phyloP scores from a whole-genome alignment of 2,329 filamentous ascomycete species.

The Rosellinia necatrix region DNA sequence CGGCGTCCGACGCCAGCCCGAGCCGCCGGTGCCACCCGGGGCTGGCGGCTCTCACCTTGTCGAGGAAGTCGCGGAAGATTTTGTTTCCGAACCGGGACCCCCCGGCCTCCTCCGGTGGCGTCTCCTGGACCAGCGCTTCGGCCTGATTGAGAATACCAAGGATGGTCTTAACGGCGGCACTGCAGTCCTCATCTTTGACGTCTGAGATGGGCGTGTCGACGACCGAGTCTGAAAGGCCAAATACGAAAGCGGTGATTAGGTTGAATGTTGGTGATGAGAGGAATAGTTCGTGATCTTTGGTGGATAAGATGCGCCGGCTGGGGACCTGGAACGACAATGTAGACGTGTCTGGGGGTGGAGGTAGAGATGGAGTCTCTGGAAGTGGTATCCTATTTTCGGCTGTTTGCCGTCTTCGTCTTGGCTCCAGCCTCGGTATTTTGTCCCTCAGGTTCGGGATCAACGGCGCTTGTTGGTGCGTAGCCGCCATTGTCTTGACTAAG shows the following conservation, averaged over 20 bases:
- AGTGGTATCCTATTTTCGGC: conserved; percentile 64
- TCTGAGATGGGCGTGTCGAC: conserved; percentile 70
- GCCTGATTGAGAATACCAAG: conserved; percentile 72
- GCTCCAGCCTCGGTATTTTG: conserved; percentile 69
- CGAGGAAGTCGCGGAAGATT: conserved; percentile 81
- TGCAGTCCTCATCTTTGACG: conserved; percentile 59
- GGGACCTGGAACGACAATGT: conserved; percentile 68
- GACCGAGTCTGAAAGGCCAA: conserved; percentile 82
- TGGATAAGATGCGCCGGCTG: conserved; percentile 78
- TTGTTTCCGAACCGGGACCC: conserved; percentile 96
- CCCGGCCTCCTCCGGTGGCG: conserved; percentile 82
- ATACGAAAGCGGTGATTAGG: conserved; percentile 83
- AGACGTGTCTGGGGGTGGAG: conserved; percentile 66
- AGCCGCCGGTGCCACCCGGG: conserved; percentile 67
- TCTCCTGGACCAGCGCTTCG: conserved; percentile 66
- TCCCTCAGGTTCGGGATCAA: conserved; percentile 56
- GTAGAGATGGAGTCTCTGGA: conserved; percentile 76
- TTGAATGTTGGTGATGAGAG: conserved; percentile 74
- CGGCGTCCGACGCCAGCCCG: conserved; percentile 54
- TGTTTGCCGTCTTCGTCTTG: conserved; percentile 60
- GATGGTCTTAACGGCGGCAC: conserved; percentile 65
- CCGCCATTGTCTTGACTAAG: conserved; percentile 31
- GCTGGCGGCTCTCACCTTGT: conserved; percentile 63
- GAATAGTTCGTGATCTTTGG: conserved; percentile 80
- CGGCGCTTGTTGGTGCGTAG: conserved; percentile 30